A percentile compares a stretch with the other conserved stretches of the same genome.
Evolutionary conservation across 176 grass and related monocot species (phyloP).

Genomic region (Carex kokanica): DNA sequence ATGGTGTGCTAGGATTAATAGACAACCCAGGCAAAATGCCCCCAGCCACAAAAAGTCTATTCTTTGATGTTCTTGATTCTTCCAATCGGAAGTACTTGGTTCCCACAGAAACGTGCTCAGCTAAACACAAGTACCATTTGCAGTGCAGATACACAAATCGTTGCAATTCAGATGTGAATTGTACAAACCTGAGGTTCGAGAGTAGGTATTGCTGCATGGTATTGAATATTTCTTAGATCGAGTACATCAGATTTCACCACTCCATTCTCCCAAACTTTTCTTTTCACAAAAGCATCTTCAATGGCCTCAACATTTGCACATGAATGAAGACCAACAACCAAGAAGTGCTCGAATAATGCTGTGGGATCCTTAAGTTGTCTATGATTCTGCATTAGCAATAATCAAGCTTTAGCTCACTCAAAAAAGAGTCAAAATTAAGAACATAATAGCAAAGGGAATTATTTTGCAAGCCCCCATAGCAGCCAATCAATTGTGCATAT

Average conservation of each 20-base stretch:
- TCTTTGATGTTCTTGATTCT: neutral
- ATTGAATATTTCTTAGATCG: slow-evolving; percentile 64
- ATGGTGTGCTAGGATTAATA: neutral
- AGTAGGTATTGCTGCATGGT: slow-evolving; percentile 57
- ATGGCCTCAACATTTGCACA: slow-evolving; percentile 82
- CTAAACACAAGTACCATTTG: neutral
- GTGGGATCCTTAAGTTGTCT: slow-evolving; percentile 54
- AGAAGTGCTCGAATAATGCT: slow-evolving; percentile 83
- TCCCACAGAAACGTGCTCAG: neutral
- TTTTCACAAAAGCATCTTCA: slow-evolving; percentile 92
- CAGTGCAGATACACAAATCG: neutral
- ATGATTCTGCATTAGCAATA: slow-evolving; percentile 51
- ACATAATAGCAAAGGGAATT: neutral
- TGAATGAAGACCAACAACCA: slow-evolving; percentile 87
- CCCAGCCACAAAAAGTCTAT: neutral
- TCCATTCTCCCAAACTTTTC: slow-evolving; percentile 80
- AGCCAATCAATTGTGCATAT: slow-evolving; percentile 2
- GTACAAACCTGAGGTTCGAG: slow-evolving; percentile 84
- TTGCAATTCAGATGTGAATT: slow-evolving; percentile 22
- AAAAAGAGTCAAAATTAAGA: neutral
- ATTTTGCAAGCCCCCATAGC: neutral
- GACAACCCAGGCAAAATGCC: neutral
- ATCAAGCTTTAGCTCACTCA: neutral
- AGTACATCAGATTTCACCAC: slow-evolving; percentile 56
- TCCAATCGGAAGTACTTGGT: neutral